Base-by-base conservation (phyloP, 345 rosid species). In the Pugionium cornutum region DNA sequence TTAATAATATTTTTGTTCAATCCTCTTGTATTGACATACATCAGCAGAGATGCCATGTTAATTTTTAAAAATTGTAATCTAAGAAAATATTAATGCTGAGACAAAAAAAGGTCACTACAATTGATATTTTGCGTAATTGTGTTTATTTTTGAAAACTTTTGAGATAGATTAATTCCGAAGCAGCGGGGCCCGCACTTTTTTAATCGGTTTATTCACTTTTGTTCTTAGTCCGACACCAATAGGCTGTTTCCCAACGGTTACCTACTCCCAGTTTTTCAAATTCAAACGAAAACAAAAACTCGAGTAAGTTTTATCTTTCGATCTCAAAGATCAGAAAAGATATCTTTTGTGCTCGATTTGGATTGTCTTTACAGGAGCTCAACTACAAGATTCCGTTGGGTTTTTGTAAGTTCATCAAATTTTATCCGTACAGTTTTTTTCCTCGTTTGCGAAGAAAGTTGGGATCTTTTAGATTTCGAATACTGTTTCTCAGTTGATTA, bases 191-290 rank as follows among this genome's bases (percentile, higher is more conserved):
- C 64, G 48, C 64, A 57, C 11, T 9, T 33, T 4, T 44, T 8
- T 29, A 5, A 32, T 63, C 48, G 1, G 34, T 46, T 25, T 5
- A 6, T 31, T 27, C 65, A 36, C 40, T 36, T 36, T 36, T 36
- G 40, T 1, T 36, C 6, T 36, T 9, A 55, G 37, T 42, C 33
- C 18, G 30, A 59, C 4, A 46, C 50, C 36, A 64, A 18, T 28
- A 11, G 6, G 18, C 18, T 18, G 18, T 0, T 18, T 25, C 61
- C 28, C 43, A 69, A 69, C 74, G 61, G 67, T 69, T 69, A 51
- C 59, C 39, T 34, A 6, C 39, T 7, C 18, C 52, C 31, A 10
- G 0, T 11, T 66, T 66, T 66, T 55, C 35, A 27, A 62, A 62
- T 27, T 62, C 7, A 25, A 54, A 54, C 30, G 1, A 34, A 52